Percentiles rank a stretch among this genome's conserved stretches.
These are phyloP conservation scores for Sordariomycetes sp. DNA, from an alignment of 2,329 filamentous ascomycete genomes.

Conservation along the genomic window DNA sequence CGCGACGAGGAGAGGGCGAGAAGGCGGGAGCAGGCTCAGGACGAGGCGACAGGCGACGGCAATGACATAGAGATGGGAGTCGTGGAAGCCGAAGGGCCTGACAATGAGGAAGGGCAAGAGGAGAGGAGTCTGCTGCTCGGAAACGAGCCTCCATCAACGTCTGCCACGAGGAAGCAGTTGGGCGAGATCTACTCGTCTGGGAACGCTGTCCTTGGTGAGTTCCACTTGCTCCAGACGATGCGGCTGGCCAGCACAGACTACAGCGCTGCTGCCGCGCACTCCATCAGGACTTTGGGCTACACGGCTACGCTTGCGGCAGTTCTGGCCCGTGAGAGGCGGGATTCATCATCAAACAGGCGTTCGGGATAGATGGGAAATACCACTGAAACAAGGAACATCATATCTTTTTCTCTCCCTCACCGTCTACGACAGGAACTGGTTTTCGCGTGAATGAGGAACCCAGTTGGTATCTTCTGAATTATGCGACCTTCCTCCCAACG, in stretches of 20 bases:
- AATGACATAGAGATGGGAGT: conserved; percentile 32
- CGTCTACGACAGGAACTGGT: not conserved
- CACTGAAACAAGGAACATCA: not conserved
- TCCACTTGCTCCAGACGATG: conserved; percentile 36
- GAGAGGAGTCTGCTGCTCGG: conserved; percentile 10
- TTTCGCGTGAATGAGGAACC: not conserved
- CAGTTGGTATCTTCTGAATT: not conserved
- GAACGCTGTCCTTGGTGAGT: conserved; percentile 38
- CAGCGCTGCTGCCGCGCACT: conserved; percentile 20
- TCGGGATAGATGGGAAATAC: not conserved
- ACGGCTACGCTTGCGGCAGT: conserved; percentile 38
- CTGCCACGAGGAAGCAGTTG: conserved; percentile 18
- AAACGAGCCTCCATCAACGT: conserved; percentile 11
- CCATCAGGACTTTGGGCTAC: conserved; percentile 40
- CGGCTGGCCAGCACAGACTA: conserved; percentile 20
- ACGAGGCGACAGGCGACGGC: not conserved
- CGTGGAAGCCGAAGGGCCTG: conserved; percentile 12
- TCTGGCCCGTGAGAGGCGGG: conserved; percentile 27
- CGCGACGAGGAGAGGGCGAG: conserved; percentile 35
- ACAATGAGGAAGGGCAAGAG: conserved; percentile 10
- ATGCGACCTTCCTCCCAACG: conserved; percentile 77
- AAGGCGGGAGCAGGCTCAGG: not conserved
- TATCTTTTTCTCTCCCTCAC: not conserved
- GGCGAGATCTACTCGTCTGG: conserved; percentile 39
- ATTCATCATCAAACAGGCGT: conserved; percentile 15